Evolutionary conservation across 129 eudicot species (phyloP), one percentile per base, ranked within the genome.

Genomic region (Artemisia tridentata): DNA sequence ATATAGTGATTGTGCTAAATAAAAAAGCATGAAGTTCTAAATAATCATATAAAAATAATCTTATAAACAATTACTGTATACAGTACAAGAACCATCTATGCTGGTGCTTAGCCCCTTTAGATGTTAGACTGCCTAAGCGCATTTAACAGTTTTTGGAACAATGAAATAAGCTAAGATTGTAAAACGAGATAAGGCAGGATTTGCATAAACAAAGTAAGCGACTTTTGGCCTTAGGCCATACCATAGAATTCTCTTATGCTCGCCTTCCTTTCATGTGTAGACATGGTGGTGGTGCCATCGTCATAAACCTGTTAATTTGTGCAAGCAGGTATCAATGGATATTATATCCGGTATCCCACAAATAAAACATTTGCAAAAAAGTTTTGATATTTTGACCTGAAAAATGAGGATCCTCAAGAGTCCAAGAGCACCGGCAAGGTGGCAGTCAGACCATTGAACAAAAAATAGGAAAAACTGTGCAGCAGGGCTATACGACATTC

Each of bases 241-340:
- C 97, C 89, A 75, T 91, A 91, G 74, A 91, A 91, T 73, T 91
- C 97, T 65, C 91, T 77, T 63, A 91, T 82, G 83, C 97, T 91
- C 17, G 96, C 97, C 76, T 91, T 91, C 62, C 97, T 86, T 79
- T 91, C 97, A 18, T 91, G 91, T 41, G 88, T 81, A 56, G 93
- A 88, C 96, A 91, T 86, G 55, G 97, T 91, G 68, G 97, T 91
- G 79, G 97, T 86, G 59, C 97, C 97, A 75, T 91, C 97, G n/a
- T 79, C 93, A 65, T 91, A 91, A 79, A 91, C 96, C 97, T 91
- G 80, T 23, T 8, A 56, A 59, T 15, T 12, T 18, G 43, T 17
- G 67, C 60, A 78, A 63, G 72, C 5, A 12, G 4, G 23, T 47
- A 54, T 71, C 12, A 63, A 41, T 29, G 72, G 15, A 3, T 13